Evolutionary conservation across 352 stramenopile genomes (phyloP).

Genomic region (Thraustochytrium aureum): DNA sequence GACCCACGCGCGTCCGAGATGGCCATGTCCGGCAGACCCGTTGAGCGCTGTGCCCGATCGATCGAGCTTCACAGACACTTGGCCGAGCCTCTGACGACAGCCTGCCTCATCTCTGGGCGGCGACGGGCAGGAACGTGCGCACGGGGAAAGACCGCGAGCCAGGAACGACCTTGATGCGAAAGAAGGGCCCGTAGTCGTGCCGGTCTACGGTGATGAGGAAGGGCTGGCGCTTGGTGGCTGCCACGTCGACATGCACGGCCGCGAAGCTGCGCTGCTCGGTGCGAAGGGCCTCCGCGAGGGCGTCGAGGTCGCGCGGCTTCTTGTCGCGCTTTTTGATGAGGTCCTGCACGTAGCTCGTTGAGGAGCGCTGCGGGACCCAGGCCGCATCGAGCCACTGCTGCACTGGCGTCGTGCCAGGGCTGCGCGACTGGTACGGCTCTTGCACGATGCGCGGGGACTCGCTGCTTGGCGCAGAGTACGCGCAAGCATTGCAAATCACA

Average conservation of each 20-base stretch:
- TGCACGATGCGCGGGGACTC: neutral
- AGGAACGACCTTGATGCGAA: conserved; percentile 14
- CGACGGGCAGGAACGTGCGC: conserved; percentile 25
- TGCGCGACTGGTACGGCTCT: conserved; percentile 3
- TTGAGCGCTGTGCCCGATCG: too few relatives aligned
- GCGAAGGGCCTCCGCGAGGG: neutral
- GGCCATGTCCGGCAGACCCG: too few relatives aligned
- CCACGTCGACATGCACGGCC: neutral
- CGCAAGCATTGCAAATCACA: neutral
- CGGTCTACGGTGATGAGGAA: conserved; percentile 34
- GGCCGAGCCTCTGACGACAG: too few relatives aligned
- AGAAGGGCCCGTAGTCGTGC: conserved; percentile 1
- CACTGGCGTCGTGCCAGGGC: neutral
- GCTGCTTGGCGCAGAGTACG: neutral
- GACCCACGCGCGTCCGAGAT: too few relatives aligned
- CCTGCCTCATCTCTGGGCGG: neutral
- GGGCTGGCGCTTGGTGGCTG: conserved; percentile 1
- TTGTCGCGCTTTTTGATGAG: conserved; percentile 44
- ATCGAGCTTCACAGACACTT: too few relatives aligned
- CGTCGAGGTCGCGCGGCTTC: conserved; percentile 26
- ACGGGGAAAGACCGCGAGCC: neutral
- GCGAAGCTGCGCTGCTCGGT: conserved; percentile 3
- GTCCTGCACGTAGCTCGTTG: neutral
- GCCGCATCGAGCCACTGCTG: conserved; percentile 20
- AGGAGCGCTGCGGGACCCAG: conserved; percentile 11